Base-by-base conservation (phyloP, 306 rosid species). In the Fagus crenata region DNA sequence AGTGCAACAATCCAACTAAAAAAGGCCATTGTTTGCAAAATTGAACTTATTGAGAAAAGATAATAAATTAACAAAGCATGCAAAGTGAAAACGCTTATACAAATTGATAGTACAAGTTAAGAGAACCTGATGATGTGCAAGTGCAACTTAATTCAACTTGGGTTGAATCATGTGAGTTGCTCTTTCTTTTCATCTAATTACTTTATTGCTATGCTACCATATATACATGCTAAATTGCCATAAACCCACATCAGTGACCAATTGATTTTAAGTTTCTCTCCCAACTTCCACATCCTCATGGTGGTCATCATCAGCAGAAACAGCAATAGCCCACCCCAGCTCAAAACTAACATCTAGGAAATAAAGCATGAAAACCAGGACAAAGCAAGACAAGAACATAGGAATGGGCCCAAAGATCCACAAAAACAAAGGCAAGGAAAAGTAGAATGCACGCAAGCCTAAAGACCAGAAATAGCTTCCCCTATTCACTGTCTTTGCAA, bases 391-490 rank as follows among this genome's bases (percentile, higher is more conserved):
- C 0, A 87, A 2, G 4, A 92, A 85, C 91, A 92, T 90, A 4
- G 97, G 91, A 65, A 95, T 86, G 11, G 97, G 96, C 0, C 99
- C 99, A 72, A 95, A 90, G 54, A 92, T 86, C 99, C 99, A 95
- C 69, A 92, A 55, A 77, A 92, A 87, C 76, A 92, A 49, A 80
- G 99, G 97, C 41, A 92, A 85, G 5, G 97, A 95, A 67, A 95
- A 90, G 88, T 92, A 92, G 72, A 92, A 90, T 9, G 99, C 97
- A 2, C 97, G 81, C 84, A 95, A 79, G 0, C 99, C 97, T 9
- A 95, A 63, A 5, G 97, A 92, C 96, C 97, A 89, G 81, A 92
- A 95, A 39, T 89, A 91, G 83, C 97, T 84, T 6, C 97, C 99
- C 35, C 87, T 75, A 49, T 89, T 95, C 9, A 92, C 90, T 2